Evolutionary conservation across 2,329 filamentous ascomycete genomes (phyloP).

Genomic region (Colletotrichum melonis): DNA sequence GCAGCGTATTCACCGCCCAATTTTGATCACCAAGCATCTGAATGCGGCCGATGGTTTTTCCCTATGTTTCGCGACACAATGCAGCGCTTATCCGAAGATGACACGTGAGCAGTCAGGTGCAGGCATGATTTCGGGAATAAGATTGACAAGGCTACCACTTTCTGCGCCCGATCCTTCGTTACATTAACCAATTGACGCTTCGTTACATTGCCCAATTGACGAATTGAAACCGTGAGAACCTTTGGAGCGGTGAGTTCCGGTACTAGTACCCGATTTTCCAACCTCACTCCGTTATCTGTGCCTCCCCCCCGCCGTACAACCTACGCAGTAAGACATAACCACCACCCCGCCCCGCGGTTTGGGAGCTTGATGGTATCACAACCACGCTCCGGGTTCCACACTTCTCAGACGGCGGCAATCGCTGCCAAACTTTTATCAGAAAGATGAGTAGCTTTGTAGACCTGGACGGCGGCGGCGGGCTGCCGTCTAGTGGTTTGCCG

Average conservation of each 20-base stretch:
- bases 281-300: background rate
- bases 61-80: background rate
- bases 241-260: slow-evolving; percentile 23
- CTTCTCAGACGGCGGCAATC: background rate
- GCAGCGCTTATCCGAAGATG: background rate
- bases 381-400: slow-evolving; percentile 8
- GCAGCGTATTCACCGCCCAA: background rate
- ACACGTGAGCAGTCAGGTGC: slow-evolving; percentile 33
- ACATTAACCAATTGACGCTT: background rate
- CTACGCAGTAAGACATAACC: no score
- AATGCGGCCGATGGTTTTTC: background rate
- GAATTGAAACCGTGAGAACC: slow-evolving; percentile 1
- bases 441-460: slow-evolving; percentile 21
- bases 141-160: background rate
- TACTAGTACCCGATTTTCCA: background rate
- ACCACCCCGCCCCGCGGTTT: background rate
- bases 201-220: background rate
- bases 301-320: no score
- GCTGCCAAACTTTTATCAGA: slow-evolving; percentile 2
- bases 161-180: background rate
- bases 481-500: background rate
- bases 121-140: slow-evolving; percentile 2
- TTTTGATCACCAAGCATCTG: background rate
- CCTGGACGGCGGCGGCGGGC: background rate
- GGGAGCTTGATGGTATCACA: slow-evolving; percentile 11